Conservation (phyloP, 2,329 filamentous ascomycete genomes). For the Fusarium caatingaense region DNA sequence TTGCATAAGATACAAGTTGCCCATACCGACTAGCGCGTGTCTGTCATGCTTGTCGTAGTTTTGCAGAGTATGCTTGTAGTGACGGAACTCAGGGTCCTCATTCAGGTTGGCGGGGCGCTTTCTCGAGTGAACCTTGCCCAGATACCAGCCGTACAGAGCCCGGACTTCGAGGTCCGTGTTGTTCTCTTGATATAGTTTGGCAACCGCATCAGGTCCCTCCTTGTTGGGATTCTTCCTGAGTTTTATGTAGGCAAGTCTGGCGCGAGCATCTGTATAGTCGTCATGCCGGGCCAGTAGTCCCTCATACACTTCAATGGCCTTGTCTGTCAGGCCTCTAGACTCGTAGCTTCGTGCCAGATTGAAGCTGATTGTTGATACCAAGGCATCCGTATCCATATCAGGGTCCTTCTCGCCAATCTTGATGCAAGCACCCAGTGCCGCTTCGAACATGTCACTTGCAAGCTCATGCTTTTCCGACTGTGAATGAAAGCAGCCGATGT, state of each 20-base stretch:
- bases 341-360: slow-evolving; percentile 96
- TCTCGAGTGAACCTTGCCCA: slow-evolving; percentile 82
- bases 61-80: slow-evolving; percentile 96
- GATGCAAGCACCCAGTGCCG: slow-evolving; percentile 88
- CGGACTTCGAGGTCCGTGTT: slow-evolving; percentile 90
- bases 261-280: slow-evolving; percentile 92
- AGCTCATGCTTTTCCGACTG: slow-evolving; percentile 83
- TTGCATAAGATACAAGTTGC: slow-evolving; percentile 86
- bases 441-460: slow-evolving; percentile 89
- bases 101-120: slow-evolving; percentile 83
- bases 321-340: slow-evolving; percentile 80
- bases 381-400: slow-evolving; percentile 84
- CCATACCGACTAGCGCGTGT: slow-evolving; percentile 97
- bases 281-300: slow-evolving; percentile 84
- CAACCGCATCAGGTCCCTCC: slow-evolving; percentile 86
- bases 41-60: slow-evolving; percentile 96
- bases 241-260: slow-evolving; percentile 89
- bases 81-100: slow-evolving; percentile 91
- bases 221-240: slow-evolving; percentile 83
- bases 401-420: slow-evolving; percentile 81
- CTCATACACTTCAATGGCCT: slow-evolving; percentile 90
- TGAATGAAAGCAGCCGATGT: slow-evolving; percentile 96
- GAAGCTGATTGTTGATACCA: slow-evolving; percentile 96
- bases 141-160: slow-evolving; percentile 93
- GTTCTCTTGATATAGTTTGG: slow-evolving; percentile 86